A percentile compares a stretch with the other conserved stretches of the same genome.
Evolutionary conservation across 73 alveolate species (phyloP).

Genomic region (Tetrahymena elliotti): DNA sequence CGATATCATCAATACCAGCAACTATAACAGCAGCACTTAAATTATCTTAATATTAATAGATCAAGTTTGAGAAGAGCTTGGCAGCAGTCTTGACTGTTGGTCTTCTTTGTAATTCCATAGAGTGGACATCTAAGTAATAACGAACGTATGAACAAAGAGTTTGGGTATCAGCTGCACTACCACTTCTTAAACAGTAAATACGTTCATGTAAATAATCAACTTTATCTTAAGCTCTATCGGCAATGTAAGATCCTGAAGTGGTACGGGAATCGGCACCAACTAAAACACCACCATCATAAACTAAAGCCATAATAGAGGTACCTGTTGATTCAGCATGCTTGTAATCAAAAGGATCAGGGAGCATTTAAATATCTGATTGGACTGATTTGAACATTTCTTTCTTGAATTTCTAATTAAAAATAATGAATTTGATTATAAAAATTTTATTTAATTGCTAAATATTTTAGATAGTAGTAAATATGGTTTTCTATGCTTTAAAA

Average conservation of each 20-base stretch:
- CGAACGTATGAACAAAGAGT: conserved; percentile 70
- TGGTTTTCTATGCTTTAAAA: background rate
- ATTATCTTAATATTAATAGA: conserved; percentile 55
- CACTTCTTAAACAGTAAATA: conserved; percentile 80
- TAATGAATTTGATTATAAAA: background rate
- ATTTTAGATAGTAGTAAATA: background rate
- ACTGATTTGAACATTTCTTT: background rate
- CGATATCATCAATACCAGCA: conserved; percentile 86
- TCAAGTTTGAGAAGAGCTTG: conserved; percentile 58
- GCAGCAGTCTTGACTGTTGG: conserved; percentile 95
- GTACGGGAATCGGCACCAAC: conserved; percentile 88
- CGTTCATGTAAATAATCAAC: conserved; percentile 80
- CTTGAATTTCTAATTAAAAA: background rate
- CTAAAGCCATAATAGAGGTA: conserved; percentile 81
- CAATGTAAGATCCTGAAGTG: conserved; percentile 69
- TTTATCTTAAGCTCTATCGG: conserved; percentile 85
- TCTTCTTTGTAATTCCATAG: conserved; percentile 72
- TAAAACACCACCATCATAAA: conserved; percentile 79
- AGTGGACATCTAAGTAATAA: conserved; percentile 70
- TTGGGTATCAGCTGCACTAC: conserved; percentile 91
- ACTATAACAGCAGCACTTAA: conserved; percentile 81
- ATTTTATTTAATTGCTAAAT: background rate
- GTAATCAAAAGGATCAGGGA: background rate
- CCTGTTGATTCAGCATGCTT: conserved; percentile 35
- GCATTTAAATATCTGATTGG: background rate